These are phyloP conservation scores for Eucalyptus curtisii DNA, from an alignment of 345 rosid genomes.

Conservation along the genomic window DNA sequence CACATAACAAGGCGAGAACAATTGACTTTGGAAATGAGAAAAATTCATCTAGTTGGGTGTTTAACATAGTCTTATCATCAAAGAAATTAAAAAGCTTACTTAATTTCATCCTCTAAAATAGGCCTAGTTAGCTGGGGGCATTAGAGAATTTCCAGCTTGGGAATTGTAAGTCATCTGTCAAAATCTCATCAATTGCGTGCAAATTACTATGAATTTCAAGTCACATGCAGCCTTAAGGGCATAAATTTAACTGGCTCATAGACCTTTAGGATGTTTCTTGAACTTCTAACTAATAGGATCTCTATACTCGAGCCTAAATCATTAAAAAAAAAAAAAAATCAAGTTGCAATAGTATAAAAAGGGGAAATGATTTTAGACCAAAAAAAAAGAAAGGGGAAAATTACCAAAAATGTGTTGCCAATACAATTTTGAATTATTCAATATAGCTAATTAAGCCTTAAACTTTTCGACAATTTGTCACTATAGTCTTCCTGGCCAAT, in stretches of 20 bases:
- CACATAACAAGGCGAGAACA: neutral
- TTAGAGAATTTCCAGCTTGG: accelerated
- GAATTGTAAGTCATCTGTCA: accelerated
- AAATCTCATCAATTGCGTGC: accelerated
- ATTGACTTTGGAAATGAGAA: neutral
- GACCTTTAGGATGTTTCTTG: neutral
- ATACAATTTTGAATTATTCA: accelerated
- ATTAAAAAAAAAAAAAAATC: too few species aligned
- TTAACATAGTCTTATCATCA: neutral
- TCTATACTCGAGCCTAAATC: neutral
- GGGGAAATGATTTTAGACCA: too few species aligned
- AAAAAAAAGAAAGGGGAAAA: accelerated
- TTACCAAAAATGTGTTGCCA: too few species aligned
- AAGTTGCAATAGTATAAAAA: neutral
- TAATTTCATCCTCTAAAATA: neutral
- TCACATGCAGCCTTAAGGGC: accelerated
- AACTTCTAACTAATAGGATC: neutral
- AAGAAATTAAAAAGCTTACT: neutral
- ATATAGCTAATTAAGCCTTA: too few species aligned
- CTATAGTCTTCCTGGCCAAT: accelerated
- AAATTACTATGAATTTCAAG: neutral
- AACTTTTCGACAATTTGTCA: accelerated
- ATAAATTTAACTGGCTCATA: neutral
- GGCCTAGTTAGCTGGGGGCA: neutral
- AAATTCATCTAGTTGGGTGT: neutral